Conservation (phyloP, 164 flowering plant genomes). For the Umbellularia californica region DNA sequence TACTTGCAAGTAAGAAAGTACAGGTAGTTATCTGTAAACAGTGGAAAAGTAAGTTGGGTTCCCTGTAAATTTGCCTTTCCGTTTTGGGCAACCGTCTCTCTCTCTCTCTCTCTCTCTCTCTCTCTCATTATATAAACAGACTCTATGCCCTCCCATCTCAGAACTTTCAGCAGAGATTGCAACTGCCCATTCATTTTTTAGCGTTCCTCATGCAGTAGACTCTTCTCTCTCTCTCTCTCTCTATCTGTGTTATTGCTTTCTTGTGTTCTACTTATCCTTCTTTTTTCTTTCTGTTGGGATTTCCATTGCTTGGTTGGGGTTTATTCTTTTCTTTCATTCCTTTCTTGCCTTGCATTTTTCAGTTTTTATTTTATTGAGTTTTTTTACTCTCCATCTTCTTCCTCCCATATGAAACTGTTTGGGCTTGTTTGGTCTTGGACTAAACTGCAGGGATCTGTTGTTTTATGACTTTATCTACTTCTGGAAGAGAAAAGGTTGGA, state of each 20-base stretch:
- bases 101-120: slow-evolving; percentile 13
- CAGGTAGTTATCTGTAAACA: too few species aligned
- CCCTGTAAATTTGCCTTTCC: background rate
- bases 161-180: slow-evolving; percentile 11
- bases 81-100: slow-evolving; percentile 4
- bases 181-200: slow-evolving; percentile 10
- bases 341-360: slow-evolving; percentile 21
- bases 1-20: too few species aligned
- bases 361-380: slow-evolving; percentile 15
- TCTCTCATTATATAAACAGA: slow-evolving; percentile 2
- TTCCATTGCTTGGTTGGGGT: slow-evolving; percentile 15
- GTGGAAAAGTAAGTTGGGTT: too few species aligned
- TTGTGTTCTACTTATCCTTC: slow-evolving; percentile 5
- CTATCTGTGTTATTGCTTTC: slow-evolving; percentile 8
- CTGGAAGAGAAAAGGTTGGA: slow-evolving; percentile 18
- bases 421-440: slow-evolving; percentile 53
- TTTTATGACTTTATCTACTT: slow-evolving; percentile 8
- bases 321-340: slow-evolving; percentile 16
- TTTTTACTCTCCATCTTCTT: background rate
- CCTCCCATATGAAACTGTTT: slow-evolving; percentile 44
- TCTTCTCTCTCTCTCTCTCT: slow-evolving; percentile 9
- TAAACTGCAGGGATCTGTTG: slow-evolving; percentile 44
- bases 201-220: slow-evolving; percentile 5
- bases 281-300: slow-evolving; percentile 5
- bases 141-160: background rate